Percentiles rank a stretch among this genome's conserved stretches.
These are phyloP conservation scores for Aspergillus nidulans DNA, from an alignment of 495 filamentous ascomycete genomes.

Conservation along the genomic window DNA sequence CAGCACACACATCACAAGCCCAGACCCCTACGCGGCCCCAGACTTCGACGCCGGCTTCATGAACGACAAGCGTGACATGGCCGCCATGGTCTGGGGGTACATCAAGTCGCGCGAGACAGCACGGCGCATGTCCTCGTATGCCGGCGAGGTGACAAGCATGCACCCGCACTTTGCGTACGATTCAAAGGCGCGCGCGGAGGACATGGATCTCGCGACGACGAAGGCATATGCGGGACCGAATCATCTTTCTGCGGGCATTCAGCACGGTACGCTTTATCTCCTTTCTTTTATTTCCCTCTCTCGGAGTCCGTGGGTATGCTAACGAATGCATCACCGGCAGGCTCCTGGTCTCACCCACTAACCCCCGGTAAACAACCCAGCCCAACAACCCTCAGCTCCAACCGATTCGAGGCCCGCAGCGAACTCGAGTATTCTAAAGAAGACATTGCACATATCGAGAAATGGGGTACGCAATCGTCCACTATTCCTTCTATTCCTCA, in stretches of 20 bases:
- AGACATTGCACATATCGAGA: constrained; percentile 67
- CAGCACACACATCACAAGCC: constrained; percentile 63
- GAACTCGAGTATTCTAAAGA: constrained; percentile 63
- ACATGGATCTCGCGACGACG: constrained; percentile 71
- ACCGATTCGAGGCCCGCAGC: constrained; percentile 50
- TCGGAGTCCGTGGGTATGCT: background rate
- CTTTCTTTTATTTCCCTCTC: background rate
- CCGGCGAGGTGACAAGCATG: constrained; percentile 69
- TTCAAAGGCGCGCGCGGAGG: constrained; percentile 61
- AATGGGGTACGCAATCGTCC: constrained; percentile 56
- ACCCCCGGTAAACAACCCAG: constrained; percentile 46
- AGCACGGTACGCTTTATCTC: constrained; percentile 38
- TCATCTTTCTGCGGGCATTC: constrained; percentile 68
- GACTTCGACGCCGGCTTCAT: constrained; percentile 85
- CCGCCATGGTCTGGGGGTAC: constrained; percentile 80
- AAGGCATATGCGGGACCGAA: constrained; percentile 70
- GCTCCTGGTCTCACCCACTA: constrained; percentile 41
- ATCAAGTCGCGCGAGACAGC: constrained; percentile 83
- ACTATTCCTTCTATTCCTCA: background rate
- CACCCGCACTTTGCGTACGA: constrained; percentile 60
- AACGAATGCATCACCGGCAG: constrained; percentile 8
- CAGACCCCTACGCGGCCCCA: constrained; percentile 67
- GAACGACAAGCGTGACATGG: constrained; percentile 81
- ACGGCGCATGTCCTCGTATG: constrained; percentile 70
- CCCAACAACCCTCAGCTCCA: constrained; percentile 44